Evolutionary conservation across 192 early-diverging fungal genomes (phyloP).

Genomic region (Umbelopsis vinacea): DNA sequence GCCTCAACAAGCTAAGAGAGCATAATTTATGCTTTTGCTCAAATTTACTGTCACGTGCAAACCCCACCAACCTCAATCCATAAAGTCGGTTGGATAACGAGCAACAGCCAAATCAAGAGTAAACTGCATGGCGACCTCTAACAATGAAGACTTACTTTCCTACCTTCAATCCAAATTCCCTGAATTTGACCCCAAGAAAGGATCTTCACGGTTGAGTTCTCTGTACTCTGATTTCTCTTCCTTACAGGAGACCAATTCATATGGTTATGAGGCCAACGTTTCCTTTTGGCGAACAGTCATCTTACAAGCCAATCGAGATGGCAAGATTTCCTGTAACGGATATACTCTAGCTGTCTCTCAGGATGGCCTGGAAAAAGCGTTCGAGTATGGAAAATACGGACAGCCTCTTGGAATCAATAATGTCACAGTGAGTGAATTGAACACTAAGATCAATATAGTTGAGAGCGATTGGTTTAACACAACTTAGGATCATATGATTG

Average conservation of each 20-base stretch:
- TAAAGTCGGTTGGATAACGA: background rate
- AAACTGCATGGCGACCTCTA: constrained; percentile 27
- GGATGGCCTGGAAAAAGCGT: constrained; percentile 8
- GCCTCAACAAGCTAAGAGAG: too few relatives aligned
- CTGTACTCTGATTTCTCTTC: constrained; percentile 51
- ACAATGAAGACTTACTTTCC: background rate
- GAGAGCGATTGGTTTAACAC: background rate
- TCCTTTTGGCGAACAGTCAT: constrained; percentile 46
- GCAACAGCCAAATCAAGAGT: background rate
- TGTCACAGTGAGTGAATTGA: constrained; percentile 26
- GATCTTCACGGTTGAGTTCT: constrained; percentile 37
- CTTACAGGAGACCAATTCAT: constrained; percentile 44
- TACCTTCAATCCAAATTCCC: constrained; percentile 19
- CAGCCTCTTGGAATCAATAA: constrained; percentile 21
- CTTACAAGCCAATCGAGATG: constrained; percentile 39
- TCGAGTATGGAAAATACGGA: constrained; percentile 22
- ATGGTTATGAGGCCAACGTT: constrained; percentile 47
- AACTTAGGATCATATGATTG: constrained; percentile 3
- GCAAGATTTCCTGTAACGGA: constrained; percentile 17
- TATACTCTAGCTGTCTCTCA: background rate
- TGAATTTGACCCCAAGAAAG: constrained; percentile 26
- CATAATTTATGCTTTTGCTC: too few relatives aligned
- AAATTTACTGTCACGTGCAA: too few relatives aligned
- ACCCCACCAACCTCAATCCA: too few relatives aligned
- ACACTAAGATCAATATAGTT: background rate